Evolutionary conservation across 768 basidiomycete species (phyloP), one percentile per base, ranked within the genome.

Genomic region (Lentinus tigrinus): DNA sequence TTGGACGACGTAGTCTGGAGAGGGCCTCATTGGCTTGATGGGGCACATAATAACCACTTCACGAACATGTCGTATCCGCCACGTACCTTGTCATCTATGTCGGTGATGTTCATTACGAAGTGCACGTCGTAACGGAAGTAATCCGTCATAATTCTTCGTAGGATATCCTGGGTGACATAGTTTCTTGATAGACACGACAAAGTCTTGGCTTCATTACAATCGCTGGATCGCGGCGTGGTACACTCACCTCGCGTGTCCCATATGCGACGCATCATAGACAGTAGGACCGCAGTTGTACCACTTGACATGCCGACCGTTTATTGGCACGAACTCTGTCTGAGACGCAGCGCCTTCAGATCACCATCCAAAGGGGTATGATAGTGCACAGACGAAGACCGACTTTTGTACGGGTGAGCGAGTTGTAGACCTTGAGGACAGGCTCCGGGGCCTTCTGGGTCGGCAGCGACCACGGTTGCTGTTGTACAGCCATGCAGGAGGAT

Each of bases 221-320:
- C 1, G 23, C 24, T 52, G 24, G 19, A 39, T 42, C 27, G 13
- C 34, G n/a, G 16, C 23, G 24, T 39, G 39, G 7, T n/a, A 11
- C 23, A 46, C 73, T 65, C 69, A 96, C 94, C 95, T 85, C 7
- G 97, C 97, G 76, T 99, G 97, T 6, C 97, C 97, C 92, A 99
- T 94, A 72, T 99, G 97, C 40, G 93, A 90, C 13, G 94, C 86
- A 78, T 99, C 97, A 72, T 99, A 99, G 9, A 99, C 97, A 0
- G 97, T 99, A 17, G 97, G 96, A 10, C 97, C 96, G 68, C 97
- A 99, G 72, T 97, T 98, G 71, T 99, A 98, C 95, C 95, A 98
- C 66, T 95, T 95, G n/a, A 96, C 85, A 63, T 83, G 83, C 1
- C 83, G 81, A 0, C 87, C 88, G 60, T 83, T 76, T 51, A 69